phyloP scores from a whole-genome alignment of 2,329 filamentous ascomycete species.

The Aspergillus sp. region DNA sequence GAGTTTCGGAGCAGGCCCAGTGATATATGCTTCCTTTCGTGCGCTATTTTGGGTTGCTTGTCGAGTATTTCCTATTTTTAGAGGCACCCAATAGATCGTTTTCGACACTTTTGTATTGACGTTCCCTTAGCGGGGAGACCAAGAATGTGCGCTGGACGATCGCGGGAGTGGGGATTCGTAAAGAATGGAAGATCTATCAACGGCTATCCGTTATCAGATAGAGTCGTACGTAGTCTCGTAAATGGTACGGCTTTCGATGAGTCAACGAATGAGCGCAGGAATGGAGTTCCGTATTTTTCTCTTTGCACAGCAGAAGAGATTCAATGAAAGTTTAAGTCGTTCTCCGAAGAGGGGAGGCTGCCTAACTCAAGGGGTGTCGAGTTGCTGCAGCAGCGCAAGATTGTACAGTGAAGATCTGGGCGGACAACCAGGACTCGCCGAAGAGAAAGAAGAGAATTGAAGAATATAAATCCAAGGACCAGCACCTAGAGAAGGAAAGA shows the following conservation, averaged over 20 bases:
- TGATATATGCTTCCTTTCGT: conserved; percentile 8
- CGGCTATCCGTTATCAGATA: conserved; percentile 32
- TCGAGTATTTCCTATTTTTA: conserved; percentile 19
- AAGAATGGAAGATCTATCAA: conserved; percentile 34
- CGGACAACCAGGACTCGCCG: conserved; percentile 42
- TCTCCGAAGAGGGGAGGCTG: conserved; percentile 18
- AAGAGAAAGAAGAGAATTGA: conserved; percentile 9
- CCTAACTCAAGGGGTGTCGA: conserved; percentile 24
- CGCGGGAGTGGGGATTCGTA: conserved; percentile 24
- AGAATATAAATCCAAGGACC: conserved; percentile 13
- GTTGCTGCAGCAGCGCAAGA: conserved; percentile 20
- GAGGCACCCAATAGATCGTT: conserved; percentile 10
- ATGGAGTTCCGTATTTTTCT: conserved; percentile 17
- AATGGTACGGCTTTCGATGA: not conserved
- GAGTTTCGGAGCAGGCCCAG: not conserved
- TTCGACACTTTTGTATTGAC: conserved; percentile 8
- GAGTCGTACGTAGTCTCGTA: conserved; percentile 1
- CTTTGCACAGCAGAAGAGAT: conserved; percentile 33
- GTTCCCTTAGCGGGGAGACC: conserved; percentile 12
- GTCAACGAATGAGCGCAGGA: conserved; percentile 6
- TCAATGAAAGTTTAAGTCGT: conserved; percentile 5
- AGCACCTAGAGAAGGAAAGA: conserved; percentile 22
- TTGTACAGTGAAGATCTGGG: conserved; percentile 31
- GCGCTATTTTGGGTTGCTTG: conserved; percentile 8
- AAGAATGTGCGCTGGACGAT: conserved; percentile 30